These are phyloP conservation scores for Amanita polypyramis DNA, from an alignment of 768 basidiomycete species.

Conservation along the genomic window DNA sequence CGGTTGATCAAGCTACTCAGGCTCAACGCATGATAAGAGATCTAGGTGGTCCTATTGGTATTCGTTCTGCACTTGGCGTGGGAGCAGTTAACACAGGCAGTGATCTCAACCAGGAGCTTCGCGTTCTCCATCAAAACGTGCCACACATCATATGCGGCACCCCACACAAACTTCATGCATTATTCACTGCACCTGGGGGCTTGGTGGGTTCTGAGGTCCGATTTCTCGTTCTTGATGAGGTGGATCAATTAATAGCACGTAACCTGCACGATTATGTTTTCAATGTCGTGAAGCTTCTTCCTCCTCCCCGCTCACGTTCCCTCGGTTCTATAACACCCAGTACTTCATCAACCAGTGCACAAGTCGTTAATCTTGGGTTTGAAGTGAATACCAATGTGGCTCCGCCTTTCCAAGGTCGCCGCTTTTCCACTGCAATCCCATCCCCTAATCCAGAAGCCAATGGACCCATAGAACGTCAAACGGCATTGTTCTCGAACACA, in stretches of 20 bases:
- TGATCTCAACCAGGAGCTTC: conserved; percentile 67
- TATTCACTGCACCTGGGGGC: conserved; percentile 76
- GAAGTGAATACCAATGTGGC: conserved; percentile 29
- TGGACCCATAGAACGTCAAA: conserved; percentile 56
- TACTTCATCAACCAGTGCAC: conserved; percentile 23
- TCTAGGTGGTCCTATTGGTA: conserved; percentile 86
- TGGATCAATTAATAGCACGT: conserved; percentile 94
- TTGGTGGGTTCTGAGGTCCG: conserved; percentile 77
- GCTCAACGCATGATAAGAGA: conserved; percentile 93
- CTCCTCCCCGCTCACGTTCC: conserved; percentile 72
- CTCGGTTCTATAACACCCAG: conserved; percentile 34
- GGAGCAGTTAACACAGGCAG: conserved; percentile 57
- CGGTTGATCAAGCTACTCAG: conserved; percentile 97
- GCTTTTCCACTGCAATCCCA: conserved; percentile 49
- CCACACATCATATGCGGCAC: conserved; percentile 96
- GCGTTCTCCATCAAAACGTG: conserved; percentile 80
- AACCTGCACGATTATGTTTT: conserved; percentile 95
- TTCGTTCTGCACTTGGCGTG: conserved; percentile 82
- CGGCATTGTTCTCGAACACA: conserved; percentile 94
- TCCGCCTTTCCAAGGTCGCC: conserved; percentile 35
- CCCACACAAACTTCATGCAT: conserved; percentile 89
- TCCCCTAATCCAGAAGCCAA: conserved; percentile 31
- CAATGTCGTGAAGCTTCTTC: conserved; percentile 85
- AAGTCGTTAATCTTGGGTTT: conserved; percentile 35
- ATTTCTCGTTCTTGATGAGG: conserved; percentile 93